These are phyloP conservation scores for Termitomyces sp. DNA, from an alignment of 1,284 basidiomycete genomes.

Conservation along the genomic window DNA sequence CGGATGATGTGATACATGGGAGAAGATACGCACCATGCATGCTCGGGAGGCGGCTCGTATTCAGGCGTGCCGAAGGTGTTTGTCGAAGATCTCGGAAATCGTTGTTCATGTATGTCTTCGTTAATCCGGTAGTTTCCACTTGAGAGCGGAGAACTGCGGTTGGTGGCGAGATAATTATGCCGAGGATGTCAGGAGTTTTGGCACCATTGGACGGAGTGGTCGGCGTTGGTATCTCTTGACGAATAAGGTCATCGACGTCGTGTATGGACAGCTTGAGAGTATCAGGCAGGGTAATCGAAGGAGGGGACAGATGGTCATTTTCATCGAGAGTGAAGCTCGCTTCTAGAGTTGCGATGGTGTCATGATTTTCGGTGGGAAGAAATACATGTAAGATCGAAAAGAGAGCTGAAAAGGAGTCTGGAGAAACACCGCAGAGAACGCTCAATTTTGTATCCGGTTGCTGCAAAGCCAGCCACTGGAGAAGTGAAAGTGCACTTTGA, in stretches of 20 bases:
- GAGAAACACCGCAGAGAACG: conserved; percentile 36
- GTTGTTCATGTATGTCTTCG: conserved; percentile 73
- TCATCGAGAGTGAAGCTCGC: conserved; percentile 31
- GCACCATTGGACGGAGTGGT: conserved; percentile 43
- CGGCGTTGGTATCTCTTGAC: conserved; percentile 28
- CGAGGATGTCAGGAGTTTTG: conserved; percentile 47
- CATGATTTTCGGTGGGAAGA: conserved; percentile 22
- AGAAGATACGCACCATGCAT: conserved; percentile 62
- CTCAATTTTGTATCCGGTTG: conserved; percentile 33
- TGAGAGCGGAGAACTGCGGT: conserved; percentile 67
- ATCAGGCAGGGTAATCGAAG: conserved; percentile 27
- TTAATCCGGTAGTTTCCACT: conserved; percentile 69
- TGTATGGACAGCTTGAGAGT: conserved; percentile 28
- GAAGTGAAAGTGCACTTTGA: conserved; percentile 34
- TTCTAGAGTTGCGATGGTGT: conserved; percentile 22
- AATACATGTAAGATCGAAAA: conserved; percentile 25
- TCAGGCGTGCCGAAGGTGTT: conserved; percentile 59
- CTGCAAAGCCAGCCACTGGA: conserved; percentile 43
- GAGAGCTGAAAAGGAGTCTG: conserved; percentile 30
- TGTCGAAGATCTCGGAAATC: conserved; percentile 73
- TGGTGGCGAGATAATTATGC: conserved; percentile 62
- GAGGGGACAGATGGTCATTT: conserved; percentile 28
- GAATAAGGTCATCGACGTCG: conserved; percentile 31
- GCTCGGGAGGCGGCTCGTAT: conserved; percentile 77
- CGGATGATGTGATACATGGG: background rate